A percentile compares a stretch with the other conserved stretches of the same genome.
Conservation (phyloP, 306 rosid species). For the Medicago arabica region DNA sequence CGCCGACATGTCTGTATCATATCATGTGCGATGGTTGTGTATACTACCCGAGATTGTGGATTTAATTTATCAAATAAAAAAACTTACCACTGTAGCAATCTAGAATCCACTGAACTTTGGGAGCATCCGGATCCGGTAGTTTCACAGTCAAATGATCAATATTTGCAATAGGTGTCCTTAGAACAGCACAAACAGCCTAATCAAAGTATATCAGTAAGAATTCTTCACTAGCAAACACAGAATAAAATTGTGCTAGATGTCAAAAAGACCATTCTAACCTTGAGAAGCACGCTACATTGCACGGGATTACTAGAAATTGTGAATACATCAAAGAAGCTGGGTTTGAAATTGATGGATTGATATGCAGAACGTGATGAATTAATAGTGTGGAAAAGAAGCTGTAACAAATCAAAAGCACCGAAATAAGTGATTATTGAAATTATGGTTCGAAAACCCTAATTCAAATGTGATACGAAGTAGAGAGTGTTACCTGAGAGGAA, state of each 20-base stretch:
- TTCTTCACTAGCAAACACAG: slow-evolving; percentile 8
- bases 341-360: slow-evolving; percentile 69
- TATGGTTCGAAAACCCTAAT: slow-evolving; percentile 47
- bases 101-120: slow-evolving; percentile 81
- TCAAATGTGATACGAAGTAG: slow-evolving; percentile 1
- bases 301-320: slow-evolving; percentile 59
- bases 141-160: slow-evolving; percentile 73
- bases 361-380: slow-evolving; percentile 87
- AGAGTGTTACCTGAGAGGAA: slow-evolving; percentile 67
- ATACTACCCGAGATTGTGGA: slow-evolving; percentile 13
- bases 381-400: slow-evolving; percentile 79
- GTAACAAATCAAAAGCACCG: slow-evolving; percentile 11
- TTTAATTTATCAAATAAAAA: not conserved
- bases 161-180: slow-evolving; percentile 79
- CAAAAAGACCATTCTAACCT: slow-evolving; percentile 53
- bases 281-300: slow-evolving; percentile 84
- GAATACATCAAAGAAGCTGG: slow-evolving; percentile 77
- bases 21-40: too few species aligned
- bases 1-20: too few species aligned
- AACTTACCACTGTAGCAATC: slow-evolving; percentile 76
- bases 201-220: slow-evolving; percentile 43
- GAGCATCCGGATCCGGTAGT: slow-evolving; percentile 71
- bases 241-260: not conserved
- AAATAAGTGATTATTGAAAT: not conserved
- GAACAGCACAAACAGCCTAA: slow-evolving; percentile 88